Evolutionary conservation across 257 asterid genomes (phyloP), one percentile per base, ranked within the genome.

Genomic region (Echium plantagineum): DNA sequence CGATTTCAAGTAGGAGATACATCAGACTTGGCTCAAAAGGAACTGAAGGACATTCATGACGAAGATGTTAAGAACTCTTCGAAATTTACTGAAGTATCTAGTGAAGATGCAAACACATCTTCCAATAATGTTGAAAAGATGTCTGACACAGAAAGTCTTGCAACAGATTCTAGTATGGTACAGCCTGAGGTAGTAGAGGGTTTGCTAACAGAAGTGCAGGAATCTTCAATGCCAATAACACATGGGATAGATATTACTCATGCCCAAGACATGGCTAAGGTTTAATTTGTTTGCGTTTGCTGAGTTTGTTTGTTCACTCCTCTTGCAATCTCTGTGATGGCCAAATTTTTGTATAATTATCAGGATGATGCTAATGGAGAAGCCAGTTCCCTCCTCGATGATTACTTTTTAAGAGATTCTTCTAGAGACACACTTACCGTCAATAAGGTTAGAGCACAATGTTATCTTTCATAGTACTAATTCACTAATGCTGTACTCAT

Each of bases 381-480:
- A 42, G 59, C 83, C 58, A 60, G 66, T 81, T 71, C 94, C 69
- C 94, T 91, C 57, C 81, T 88, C 52, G 95, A 75, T 58, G 95
- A 86, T 68, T 91, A 88, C 72, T 15, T 58, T 70, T 72, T 93
- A 55, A 78, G 66, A 67, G 82, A 79, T 20, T 65, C 77, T 31
- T 61, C 57, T 53, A 82, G 75, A 71, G 82, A 74, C 55, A 22
- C 78, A 58, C 72, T 73, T 65, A 60, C 88, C 56, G 65, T 85
- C 66, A 66, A 62, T 52, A 72, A 74, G 49, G 49, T 42, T 10
- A 42, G 15, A 3, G 10, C 10, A 10, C 17, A 42, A 10, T 42
- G 12, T 10, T 13, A 42, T 42, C 48, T 38, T 42, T 42, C 49
- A 42, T 42, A 3, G 32, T 4, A 28, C 7, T 4, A 28, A 28